These are phyloP conservation scores for Thelonectria discophora DNA, from an alignment of 2,329 filamentous ascomycete genomes.

Conservation along the genomic window DNA sequence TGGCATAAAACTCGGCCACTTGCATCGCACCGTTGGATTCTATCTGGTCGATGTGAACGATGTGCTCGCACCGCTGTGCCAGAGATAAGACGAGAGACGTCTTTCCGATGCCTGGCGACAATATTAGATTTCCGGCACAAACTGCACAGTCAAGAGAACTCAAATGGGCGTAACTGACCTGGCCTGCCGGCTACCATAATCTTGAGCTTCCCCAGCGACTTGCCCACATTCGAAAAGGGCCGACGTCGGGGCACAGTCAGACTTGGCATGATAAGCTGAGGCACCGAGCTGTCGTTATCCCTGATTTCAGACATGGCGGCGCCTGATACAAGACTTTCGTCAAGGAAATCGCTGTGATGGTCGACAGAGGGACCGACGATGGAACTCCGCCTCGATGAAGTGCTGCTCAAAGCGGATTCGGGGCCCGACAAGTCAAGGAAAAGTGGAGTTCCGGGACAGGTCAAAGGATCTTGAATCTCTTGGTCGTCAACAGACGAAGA, in stretches of 20 bases:
- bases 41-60: slow-evolving; percentile 87
- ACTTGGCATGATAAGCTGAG: slow-evolving; percentile 97
- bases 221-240: slow-evolving; percentile 89
- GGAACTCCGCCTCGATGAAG: slow-evolving; percentile 63
- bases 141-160: neutral
- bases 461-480: slow-evolving; percentile 24
- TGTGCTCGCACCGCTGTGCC: slow-evolving; percentile 85
- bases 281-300: slow-evolving; percentile 50
- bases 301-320: slow-evolving; percentile 29
- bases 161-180: slow-evolving; percentile 58
- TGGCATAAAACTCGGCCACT: slow-evolving; percentile 77
- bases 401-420: slow-evolving; percentile 54
- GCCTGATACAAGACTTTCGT: slow-evolving; percentile 27
- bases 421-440: slow-evolving; percentile 40
- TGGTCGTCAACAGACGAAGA: slow-evolving; percentile 28
- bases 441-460: slow-evolving; percentile 41
- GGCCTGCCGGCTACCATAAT: slow-evolving; percentile 84
- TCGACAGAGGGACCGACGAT: slow-evolving; percentile 55
- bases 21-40: slow-evolving; percentile 42
- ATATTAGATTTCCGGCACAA: slow-evolving; percentile 1
- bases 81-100: slow-evolving; percentile 90
- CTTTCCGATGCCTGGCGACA: slow-evolving; percentile 77
- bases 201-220: slow-evolving; percentile 84
- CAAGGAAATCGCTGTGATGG: slow-evolving; percentile 39
- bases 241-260: slow-evolving; percentile 88